Percentiles rank a stretch among this genome's conserved stretches.
These are phyloP conservation scores for Boechera divaricarpa DNA, from an alignment of 345 rosid genomes.

Conservation along the genomic window DNA sequence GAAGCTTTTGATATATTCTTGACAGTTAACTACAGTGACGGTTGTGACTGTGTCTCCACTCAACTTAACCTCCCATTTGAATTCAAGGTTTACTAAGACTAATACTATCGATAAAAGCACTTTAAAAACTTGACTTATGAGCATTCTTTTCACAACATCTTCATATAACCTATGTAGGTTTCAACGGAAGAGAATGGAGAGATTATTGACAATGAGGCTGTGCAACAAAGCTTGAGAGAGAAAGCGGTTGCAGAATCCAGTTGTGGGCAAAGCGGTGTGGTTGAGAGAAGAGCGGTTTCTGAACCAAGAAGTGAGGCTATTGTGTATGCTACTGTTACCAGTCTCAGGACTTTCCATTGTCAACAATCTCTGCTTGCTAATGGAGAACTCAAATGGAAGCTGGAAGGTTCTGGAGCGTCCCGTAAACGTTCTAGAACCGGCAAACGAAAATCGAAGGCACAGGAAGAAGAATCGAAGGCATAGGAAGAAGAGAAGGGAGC, in stretches of 20 bases:
- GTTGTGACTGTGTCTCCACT: conserved; percentile 73
- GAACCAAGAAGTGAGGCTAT: conserved; percentile 63
- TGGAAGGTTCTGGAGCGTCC: conserved; percentile 49
- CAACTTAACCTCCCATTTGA: conserved; percentile 72
- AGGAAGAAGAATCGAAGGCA: conserved; percentile 41
- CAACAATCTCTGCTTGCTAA: conserved; percentile 50
- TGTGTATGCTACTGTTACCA: conserved; percentile 70
- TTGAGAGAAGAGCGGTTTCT: conserved; percentile 46
- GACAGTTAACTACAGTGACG: conserved; percentile 75
- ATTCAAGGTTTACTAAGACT: conserved; percentile 56
- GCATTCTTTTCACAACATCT: neutral
- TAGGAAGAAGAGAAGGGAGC: conserved; percentile 42
- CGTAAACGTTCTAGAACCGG: conserved; percentile 63
- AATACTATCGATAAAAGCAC: conserved; percentile 28
- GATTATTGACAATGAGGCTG: conserved; percentile 54
- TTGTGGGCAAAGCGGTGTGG: conserved; percentile 61
- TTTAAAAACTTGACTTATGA: neutral
- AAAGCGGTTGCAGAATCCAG: conserved; percentile 55
- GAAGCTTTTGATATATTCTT: conserved; percentile 71
- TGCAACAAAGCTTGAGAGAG: conserved; percentile 58
- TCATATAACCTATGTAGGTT: conserved; percentile 48
- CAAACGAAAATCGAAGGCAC: conserved; percentile 54
- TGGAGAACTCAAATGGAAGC: conserved; percentile 57
- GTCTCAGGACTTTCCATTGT: conserved; percentile 55
- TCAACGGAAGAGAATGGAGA: conserved; percentile 43